Base-by-base conservation (phyloP, 345 rosid species). In the Acer yangbiense region DNA sequence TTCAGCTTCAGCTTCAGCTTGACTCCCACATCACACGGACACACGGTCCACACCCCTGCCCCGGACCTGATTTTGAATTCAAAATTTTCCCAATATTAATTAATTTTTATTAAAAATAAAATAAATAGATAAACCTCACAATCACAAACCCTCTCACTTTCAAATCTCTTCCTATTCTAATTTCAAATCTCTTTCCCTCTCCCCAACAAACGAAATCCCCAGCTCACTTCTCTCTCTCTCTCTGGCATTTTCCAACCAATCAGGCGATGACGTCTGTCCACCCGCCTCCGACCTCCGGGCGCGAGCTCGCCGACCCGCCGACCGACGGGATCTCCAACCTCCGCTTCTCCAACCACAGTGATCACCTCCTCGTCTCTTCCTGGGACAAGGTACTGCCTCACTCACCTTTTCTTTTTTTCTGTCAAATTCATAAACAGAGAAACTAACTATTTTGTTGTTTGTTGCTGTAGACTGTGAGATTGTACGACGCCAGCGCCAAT, bases 241-340 rank as follows among this genome's bases (percentile, higher is more conserved):
- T 1, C 68, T 62, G 50, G 58, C 76, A 67, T 70, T 21, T 46
- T 50, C 54, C 14, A 39, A 17, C 65, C 77, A 78, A 57, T 78
- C 43, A 25, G 77, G 46, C 43, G 50, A 90, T 88, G 94, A 72
- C 94, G 71, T 68, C 90, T 57, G 90, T 75, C 79, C 81, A 80
- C 70, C 86, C 90, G 80, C 87, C 82, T 55, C 91, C 88, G 79
- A 78, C 86, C 54, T 82, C 93, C 48, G 95, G 94, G 44, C 89
- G 94, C 43, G 97, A 95, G 89, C 93, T 95, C 69, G 82, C 87
- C 13, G 89, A 85, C 62, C 99, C 98, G 10, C 98, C 98, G 0
- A 73, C 89, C n/a, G 98, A 95, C 82, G 99, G 98, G 73, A 90
- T 95, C 84, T 92, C 99, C 16, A 95, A 93, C 85, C 94, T 95